phyloP scores from a whole-genome alignment of 1,284 basidiomycete species.

The Mycena citricolor region DNA sequence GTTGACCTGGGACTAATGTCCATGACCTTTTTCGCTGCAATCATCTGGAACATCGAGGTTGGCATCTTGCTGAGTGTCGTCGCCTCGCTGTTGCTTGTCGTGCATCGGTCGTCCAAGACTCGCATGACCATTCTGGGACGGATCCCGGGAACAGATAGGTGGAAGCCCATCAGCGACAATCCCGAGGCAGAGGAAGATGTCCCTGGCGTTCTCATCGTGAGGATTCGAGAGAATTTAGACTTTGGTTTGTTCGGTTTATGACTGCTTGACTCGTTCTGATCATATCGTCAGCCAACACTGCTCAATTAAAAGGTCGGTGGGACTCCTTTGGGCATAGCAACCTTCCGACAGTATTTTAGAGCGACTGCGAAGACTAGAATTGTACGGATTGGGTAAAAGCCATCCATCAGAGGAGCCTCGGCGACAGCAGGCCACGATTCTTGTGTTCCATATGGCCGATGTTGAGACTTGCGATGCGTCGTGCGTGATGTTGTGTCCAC shows the following conservation, averaged over 20 bases:
- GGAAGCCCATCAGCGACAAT: conserved; percentile 81
- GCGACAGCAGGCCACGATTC: conserved; percentile 69
- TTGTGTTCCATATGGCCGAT: conserved; percentile 90
- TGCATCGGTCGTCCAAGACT: conserved; percentile 79
- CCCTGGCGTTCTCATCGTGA: conserved; percentile 77
- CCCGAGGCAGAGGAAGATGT: conserved; percentile 75
- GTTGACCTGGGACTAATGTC: conserved; percentile 82
- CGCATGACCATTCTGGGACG: conserved; percentile 62
- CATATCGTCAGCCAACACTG: conserved; percentile 71
- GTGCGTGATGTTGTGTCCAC: conserved; percentile 43
- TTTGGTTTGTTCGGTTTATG: conserved; percentile 56
- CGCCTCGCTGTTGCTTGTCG: conserved; percentile 83
- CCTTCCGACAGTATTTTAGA: conserved; percentile 43
- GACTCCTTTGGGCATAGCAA: background rate
- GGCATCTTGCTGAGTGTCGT: conserved; percentile 85
- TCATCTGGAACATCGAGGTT: conserved; percentile 79
- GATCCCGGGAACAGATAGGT: conserved; percentile 77
- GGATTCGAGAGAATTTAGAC: conserved; percentile 79
- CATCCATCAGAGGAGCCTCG: conserved; percentile 88
- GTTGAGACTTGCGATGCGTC: conserved; percentile 84
- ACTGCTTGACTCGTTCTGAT: conserved; percentile 1
- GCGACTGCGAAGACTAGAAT: conserved; percentile 76
- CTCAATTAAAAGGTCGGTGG: conserved; percentile 71
- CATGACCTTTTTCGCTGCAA: conserved; percentile 80
- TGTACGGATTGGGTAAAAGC: conserved; percentile 73